phyloP scores from a whole-genome alignment of 2,329 filamentous ascomycete species.

The Diplocarpon mali region DNA sequence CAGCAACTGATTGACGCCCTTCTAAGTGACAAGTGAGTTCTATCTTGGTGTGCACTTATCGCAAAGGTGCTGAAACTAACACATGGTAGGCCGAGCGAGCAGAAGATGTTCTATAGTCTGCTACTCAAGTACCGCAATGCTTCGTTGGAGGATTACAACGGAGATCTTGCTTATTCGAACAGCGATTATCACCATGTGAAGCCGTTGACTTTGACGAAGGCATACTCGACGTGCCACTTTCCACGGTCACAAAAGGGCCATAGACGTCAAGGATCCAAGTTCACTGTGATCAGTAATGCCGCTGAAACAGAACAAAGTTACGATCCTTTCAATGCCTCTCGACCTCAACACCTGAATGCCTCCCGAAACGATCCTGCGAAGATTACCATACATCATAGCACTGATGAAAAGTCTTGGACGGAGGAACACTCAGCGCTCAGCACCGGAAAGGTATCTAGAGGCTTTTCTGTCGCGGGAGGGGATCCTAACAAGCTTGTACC shows the following conservation, averaged over 20 bases:
- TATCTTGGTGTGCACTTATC: not conserved
- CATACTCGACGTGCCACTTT: constrained; percentile 52
- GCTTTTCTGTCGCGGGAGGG: not conserved
- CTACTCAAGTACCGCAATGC: constrained; percentile 73
- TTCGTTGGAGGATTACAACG: constrained; percentile 78
- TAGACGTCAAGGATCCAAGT: constrained; percentile 45
- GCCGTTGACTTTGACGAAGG: constrained; percentile 45
- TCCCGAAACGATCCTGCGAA: constrained; percentile 33
- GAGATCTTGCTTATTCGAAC: constrained; percentile 68
- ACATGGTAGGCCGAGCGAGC: constrained; percentile 60
- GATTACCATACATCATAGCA: constrained; percentile 24
- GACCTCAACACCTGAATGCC: constrained; percentile 32
- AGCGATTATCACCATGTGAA: constrained; percentile 83
- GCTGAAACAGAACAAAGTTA: constrained; percentile 57
- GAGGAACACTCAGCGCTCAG: constrained; percentile 6
- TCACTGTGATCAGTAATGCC: constrained; percentile 53
- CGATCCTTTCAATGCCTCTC: constrained; percentile 63
- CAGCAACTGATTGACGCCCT: constrained; percentile 60
- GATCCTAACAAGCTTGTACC: constrained; percentile 3
- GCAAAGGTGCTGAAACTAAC: constrained; percentile 3
- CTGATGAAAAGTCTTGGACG: constrained; percentile 5
- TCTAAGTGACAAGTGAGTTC: constrained; percentile 47
- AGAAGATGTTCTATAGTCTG: constrained; percentile 87
- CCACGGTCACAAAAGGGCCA: constrained; percentile 37
- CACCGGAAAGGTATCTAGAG: constrained; percentile 4